Evolutionary conservation across 768 basidiomycete species (phyloP), one percentile per base, ranked within the genome.

Genomic region (Agrocybe pediades): DNA sequence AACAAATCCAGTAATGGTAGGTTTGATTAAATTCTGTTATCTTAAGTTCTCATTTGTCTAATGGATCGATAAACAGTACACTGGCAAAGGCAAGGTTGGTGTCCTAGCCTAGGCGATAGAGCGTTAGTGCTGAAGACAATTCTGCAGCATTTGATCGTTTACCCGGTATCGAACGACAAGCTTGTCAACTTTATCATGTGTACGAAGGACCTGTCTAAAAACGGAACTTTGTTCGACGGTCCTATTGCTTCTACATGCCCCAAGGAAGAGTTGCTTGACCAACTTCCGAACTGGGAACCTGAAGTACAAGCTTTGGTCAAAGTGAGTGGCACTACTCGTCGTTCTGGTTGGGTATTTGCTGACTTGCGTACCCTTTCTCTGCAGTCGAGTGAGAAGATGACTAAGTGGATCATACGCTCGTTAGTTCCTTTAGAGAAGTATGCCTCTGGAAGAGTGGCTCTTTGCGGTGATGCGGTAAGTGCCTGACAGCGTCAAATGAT

Each of bases 161-260:
- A 42, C 20, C 74, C 80, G 0, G 74, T 85, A 8, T 76, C 80
- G 1, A 66, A 72, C 24, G 80, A 79, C 7, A 67, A 67, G 48
- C 63, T 73, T 21, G 69, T 85, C 53, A 86, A 84, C 54, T 66
- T 84, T 19, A 80, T 73, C 2, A 78, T 74, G 3, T 74, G 78
- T 40, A 68, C 27, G 6, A 56, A 58, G n/a, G 62, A 66, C 39
- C 46, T 36, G 0, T 56, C 63, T 2, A 68, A 71, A 9, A 73
- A 80, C 48, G 69, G 66, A 4, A 70, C 71, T 1, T 64, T 66
- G 11, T 63, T 71, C 40, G 54, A 60, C 9, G 67, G 66, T 13
- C 62, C 62, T 15, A 46, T 58, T 16, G 53, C 59, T 6, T 33
- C 47, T 8, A 25, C 39, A 13, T 61, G 58, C 9, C 58, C 71